A percentile compares a stretch with the other conserved stretches of the same genome.
Evolutionary conservation across 345 rosid genomes (phyloP).

Genomic region (Citrus glauca): DNA sequence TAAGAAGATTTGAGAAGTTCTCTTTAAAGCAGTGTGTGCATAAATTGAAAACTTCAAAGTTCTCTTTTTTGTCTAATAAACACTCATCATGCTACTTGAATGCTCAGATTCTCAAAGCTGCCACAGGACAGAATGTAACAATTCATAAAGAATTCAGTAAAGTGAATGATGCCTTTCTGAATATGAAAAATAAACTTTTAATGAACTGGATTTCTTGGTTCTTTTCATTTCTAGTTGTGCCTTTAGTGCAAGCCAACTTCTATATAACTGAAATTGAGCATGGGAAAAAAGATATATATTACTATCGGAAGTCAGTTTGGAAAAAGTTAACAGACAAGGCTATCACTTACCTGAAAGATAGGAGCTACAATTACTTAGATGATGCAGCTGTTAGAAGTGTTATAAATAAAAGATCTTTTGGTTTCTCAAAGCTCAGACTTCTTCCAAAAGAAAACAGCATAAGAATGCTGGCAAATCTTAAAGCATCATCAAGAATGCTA

Average conservation of each 20-base stretch:
- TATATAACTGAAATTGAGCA: slow-evolving; percentile 75
- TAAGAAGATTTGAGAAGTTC: slow-evolving; percentile 68
- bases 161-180: slow-evolving; percentile 18
- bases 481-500: slow-evolving; percentile 44
- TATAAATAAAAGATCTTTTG: slow-evolving; percentile 34
- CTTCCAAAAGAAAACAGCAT: slow-evolving; percentile 61
- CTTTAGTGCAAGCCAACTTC: slow-evolving; percentile 67
- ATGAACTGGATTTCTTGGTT: slow-evolving; percentile 81
- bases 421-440: slow-evolving; percentile 68
- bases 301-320: slow-evolving; percentile 72
- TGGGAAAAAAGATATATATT: slow-evolving; percentile 55
- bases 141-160: slow-evolving; percentile 19
- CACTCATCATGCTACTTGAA: slow-evolving; percentile 27
- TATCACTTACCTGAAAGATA: slow-evolving; percentile 34
- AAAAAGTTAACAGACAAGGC: slow-evolving; percentile 39
- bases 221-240: slow-evolving; percentile 59
- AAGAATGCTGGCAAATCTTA: slow-evolving; percentile 70
- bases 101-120: slow-evolving; percentile 18
- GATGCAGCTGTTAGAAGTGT: slow-evolving; percentile 38
- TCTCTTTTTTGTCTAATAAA: slow-evolving; percentile 45
- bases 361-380: slow-evolving; percentile 36
- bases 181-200: slow-evolving; percentile 43
- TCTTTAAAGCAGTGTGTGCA: slow-evolving; percentile 58
- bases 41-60: slow-evolving; percentile 47
- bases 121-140: slow-evolving; percentile 14